These are phyloP conservation scores for Pyrenochaeta sp. DNA, from an alignment of 2,329 filamentous ascomycete species.

Conservation along the genomic window DNA sequence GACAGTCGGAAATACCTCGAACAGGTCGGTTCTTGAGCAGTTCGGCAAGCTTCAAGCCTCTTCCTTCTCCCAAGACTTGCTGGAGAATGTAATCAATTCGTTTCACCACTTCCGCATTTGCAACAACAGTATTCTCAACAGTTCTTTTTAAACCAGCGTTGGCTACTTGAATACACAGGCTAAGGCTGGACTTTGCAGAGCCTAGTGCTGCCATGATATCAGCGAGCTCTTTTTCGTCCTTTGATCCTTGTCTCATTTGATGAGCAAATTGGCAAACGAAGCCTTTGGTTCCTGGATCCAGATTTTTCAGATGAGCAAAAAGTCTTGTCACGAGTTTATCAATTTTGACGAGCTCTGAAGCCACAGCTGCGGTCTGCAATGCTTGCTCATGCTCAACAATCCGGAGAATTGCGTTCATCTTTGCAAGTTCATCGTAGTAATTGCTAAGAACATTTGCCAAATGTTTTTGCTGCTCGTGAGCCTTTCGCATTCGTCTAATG, in stretches of 20 bases:
- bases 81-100: background rate
- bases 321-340: background rate
- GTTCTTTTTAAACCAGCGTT: background rate
- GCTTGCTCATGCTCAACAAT: background rate
- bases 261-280: background rate
- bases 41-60: background rate
- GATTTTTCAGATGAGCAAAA: background rate
- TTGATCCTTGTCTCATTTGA: background rate
- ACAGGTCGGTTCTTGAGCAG: too few relatives aligned
- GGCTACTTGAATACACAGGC: background rate
- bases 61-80: background rate
- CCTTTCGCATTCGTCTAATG: too few relatives aligned
- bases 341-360: background rate
- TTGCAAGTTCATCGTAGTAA: background rate
- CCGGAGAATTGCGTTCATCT: background rate
- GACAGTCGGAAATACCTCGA: too few relatives aligned
- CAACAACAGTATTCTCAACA: background rate
- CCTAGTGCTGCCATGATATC: background rate
- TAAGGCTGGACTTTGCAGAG: background rate
- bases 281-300: background rate
- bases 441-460: background rate
- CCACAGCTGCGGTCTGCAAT: background rate
- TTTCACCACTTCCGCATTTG: background rate
- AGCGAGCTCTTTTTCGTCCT: background rate
- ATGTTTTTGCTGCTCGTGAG: background rate